Evolutionary conservation across 2,329 filamentous ascomycete genomes (phyloP), one percentile per base, ranked within the genome.

Genomic region (Trichophyton verrucosum): DNA sequence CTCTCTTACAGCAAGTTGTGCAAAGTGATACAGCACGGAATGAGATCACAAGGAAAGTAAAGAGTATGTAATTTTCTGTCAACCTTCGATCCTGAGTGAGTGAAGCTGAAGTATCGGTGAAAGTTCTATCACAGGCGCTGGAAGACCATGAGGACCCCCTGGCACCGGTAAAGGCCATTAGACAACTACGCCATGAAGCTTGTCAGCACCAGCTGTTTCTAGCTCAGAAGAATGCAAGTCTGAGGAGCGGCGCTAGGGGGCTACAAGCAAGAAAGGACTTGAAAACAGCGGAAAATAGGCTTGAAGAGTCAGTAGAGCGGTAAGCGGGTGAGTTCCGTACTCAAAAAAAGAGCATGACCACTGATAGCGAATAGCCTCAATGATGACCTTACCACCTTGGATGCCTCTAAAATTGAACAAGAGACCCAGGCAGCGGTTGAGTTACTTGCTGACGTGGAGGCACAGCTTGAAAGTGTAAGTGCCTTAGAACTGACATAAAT

Each of bases 201-300:
- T 76, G 87, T 42, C 79, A 82, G 65, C 80, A 81, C 66, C 80
- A 82, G 5, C 75, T 91, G 2, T 88, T 87, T 61, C 80, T 85
- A 20, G 80, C 85, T 0, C 85, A 89, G 67, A 88, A 91, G 65
- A 85, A 89, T 68, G 88, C 89, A 6, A 79, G 83, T 47, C 74
- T 90, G 46, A 79, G 88, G 58, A 92, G 88, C 67, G 89, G 90
- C 38, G 82, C 87, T 1, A 77, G 89, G 47, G 90, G 90, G 0
- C 76, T 87, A 78, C 81, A 86, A 63, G 89, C 89, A 0, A 79
- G 89, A n/a, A 92, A 94, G 67, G 82, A 85, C 0, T 73, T 94
- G 17, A 82, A 84, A 57, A 81, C 81, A 3, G 81, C 85, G 30
- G 89, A 95, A 68, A 85, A 84, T 64, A 80, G 81, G 15, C 78